phyloP scores from a whole-genome alignment of 495 filamentous ascomycete genomes.

The Durotheca rogersii region DNA sequence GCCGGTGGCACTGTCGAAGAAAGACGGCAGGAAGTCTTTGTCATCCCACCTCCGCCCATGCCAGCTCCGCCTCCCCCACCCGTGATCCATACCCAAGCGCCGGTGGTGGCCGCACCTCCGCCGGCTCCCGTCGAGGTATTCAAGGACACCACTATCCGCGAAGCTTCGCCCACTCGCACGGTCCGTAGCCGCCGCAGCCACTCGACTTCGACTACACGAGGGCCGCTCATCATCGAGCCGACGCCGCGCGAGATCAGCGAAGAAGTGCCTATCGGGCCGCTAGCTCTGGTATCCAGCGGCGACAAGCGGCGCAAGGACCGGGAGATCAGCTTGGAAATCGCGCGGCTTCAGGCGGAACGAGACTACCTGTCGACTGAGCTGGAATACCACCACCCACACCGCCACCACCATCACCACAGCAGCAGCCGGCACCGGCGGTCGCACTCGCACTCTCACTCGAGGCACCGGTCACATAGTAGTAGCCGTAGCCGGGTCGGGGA shows the following conservation, averaged over 20 bases:
- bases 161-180: constrained; percentile 41
- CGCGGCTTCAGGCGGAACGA: constrained; percentile 50
- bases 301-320: constrained; percentile 47
- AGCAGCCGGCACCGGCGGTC: constrained; percentile 17
- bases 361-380: constrained; percentile 33
- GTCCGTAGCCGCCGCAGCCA: constrained; percentile 32
- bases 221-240: constrained; percentile 38
- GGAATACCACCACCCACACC: constrained; percentile 29
- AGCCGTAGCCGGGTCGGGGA: constrained; percentile 23
- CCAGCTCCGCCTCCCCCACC: constrained; percentile 27
- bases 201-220: constrained; percentile 29
- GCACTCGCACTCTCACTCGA: constrained; percentile 19
- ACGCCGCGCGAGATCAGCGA: constrained; percentile 47
- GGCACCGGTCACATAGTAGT: constrained; percentile 21
- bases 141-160: constrained; percentile 41
- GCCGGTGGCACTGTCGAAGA: constrained; percentile 43
- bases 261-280: constrained; percentile 49
- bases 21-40: constrained; percentile 35
- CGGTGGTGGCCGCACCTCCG: constrained; percentile 43
- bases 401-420: constrained; percentile 32
- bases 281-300: constrained; percentile 59
- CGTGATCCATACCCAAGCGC: constrained; percentile 42
- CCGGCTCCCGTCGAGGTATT: constrained; percentile 41
- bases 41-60: constrained; percentile 33
- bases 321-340: constrained; percentile 61